Base-by-base conservation (phyloP, 495 filamentous ascomycete species). In the Aspergillus heteromorphus region DNA sequence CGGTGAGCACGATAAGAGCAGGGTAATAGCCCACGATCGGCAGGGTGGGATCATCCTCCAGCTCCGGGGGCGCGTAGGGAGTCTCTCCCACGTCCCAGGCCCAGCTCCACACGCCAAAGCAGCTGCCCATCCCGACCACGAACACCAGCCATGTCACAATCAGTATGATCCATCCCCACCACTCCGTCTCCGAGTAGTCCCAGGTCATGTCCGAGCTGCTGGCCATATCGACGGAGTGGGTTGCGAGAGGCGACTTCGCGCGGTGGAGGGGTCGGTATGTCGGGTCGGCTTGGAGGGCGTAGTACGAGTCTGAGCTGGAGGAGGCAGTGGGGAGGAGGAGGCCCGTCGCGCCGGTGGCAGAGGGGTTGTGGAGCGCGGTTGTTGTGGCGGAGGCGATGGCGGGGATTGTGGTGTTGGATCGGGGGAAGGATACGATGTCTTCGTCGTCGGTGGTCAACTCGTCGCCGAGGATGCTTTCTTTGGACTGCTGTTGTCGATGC, bases 41-140 rank as follows among this genome's bases (percentile, higher is more conserved):
- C 54, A 97, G 71, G 0, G 91, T 96, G 2, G 87, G 85, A 73
- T 97, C 91, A 72, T 96, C 90, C 66, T 96, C 89, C 40, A 96
- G 76, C 68, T 96, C 92, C 6, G 91, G 88, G 31, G 93, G 92
- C 50, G 91, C 92, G 65, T 95, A 92, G 0, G 91, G 91, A 16
- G 90, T 96, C 65, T 91, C 90, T n/a, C 91, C 92, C 6, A 97
- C 92, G 74, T 97, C 93, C 93, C 93, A 97, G 0, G 93, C 92
- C 93, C 93, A 98, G 67, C 85, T 93, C 93, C 93, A 98, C n/a
- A 97, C 85, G n/a, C 86, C 93, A 14, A 96, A 79, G 65, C 91
- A 96, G 36, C 87, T 91, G 25, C 93, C 93, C 85, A 97, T 97
- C 21, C 93, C 93, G 1, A 91, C 83, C 25, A 97, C 89, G 65